These are phyloP conservation scores for Dendrocalamus sinicus DNA, from an alignment of 176 grass and related monocot genomes.

Conservation along the genomic window DNA sequence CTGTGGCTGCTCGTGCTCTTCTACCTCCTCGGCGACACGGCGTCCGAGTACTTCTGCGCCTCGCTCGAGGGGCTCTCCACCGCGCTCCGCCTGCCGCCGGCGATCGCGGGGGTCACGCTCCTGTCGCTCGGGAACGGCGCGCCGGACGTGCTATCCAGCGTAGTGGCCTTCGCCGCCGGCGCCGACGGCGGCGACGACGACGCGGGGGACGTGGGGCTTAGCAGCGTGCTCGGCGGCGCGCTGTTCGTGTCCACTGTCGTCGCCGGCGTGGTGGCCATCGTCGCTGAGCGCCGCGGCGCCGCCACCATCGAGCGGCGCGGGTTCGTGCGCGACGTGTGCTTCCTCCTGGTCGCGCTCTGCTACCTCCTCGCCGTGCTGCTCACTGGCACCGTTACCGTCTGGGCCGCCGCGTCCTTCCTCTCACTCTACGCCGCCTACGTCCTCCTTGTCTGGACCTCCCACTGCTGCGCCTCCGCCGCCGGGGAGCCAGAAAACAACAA, in stretches of 20 bases:
- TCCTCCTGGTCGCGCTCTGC: slow-evolving; percentile 67
- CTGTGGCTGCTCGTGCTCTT: slow-evolving; percentile 77
- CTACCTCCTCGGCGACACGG: slow-evolving; percentile 91
- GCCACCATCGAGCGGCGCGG: slow-evolving; percentile 51
- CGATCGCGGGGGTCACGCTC: slow-evolving; percentile 79
- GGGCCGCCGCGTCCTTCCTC: slow-evolving; percentile 67
- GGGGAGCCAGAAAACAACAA: neutral
- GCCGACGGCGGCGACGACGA: neutral
- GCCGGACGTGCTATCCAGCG: slow-evolving; percentile 82
- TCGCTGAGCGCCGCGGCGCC: neutral
- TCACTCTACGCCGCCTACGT: slow-evolving; percentile 78
- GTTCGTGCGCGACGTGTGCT: slow-evolving; percentile 70
- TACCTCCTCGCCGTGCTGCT: slow-evolving; percentile 69
- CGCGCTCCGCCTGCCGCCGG: slow-evolving; percentile 61
- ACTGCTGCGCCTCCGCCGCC: slow-evolving; percentile 47
- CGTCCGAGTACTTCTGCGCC: slow-evolving; percentile 77
- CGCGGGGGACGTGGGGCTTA: slow-evolving; percentile 65
- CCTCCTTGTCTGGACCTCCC: slow-evolving; percentile 61
- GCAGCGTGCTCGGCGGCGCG: slow-evolving; percentile 69
- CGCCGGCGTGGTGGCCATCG: slow-evolving; percentile 61
- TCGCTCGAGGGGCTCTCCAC: slow-evolving; percentile 59
- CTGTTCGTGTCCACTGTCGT: slow-evolving; percentile 84
- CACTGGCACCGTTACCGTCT: slow-evolving; percentile 59
- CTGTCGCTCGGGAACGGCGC: slow-evolving; percentile 84
- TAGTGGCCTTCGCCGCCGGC: slow-evolving; percentile 62